These are phyloP conservation scores for Albugo laibachii DNA, from an alignment of 352 stramenopile genomes.

Conservation along the genomic window DNA sequence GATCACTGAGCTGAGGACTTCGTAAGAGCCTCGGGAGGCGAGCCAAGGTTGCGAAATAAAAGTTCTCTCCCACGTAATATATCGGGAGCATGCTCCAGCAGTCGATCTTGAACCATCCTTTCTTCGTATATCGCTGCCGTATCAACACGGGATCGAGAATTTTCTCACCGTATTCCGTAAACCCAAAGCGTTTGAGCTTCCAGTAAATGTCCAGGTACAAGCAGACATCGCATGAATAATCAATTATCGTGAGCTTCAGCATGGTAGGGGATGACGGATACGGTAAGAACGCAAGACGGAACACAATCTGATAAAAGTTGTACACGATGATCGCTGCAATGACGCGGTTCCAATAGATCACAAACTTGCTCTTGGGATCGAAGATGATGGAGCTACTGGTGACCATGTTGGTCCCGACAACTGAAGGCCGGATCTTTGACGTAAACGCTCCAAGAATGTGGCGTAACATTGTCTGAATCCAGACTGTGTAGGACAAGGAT, in stretches of 20 bases:
- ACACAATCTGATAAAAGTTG: slow-evolving; percentile 20
- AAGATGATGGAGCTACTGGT: slow-evolving; percentile 5
- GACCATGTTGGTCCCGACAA: no score
- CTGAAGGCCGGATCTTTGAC: neutral
- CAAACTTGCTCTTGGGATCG: slow-evolving; percentile 22
- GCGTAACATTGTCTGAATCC: neutral
- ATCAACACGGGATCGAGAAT: slow-evolving; percentile 18
- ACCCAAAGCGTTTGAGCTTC: slow-evolving; percentile 21
- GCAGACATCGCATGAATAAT: slow-evolving; percentile 18
- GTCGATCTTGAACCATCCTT: slow-evolving; percentile 14
- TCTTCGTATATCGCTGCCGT: slow-evolving; percentile 11
- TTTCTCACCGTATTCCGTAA: slow-evolving; percentile 18
- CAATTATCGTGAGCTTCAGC: slow-evolving; percentile 14
- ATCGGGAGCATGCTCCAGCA: slow-evolving; percentile 7
- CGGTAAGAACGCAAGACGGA: slow-evolving; percentile 15
- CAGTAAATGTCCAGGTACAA: slow-evolving; percentile 18
- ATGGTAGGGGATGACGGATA: slow-evolving; percentile 10
- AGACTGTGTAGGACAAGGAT: neutral
- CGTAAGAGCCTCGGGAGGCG: slow-evolving; percentile 21
- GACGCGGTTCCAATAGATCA: slow-evolving; percentile 31
- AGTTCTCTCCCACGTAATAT: slow-evolving; percentile 15
- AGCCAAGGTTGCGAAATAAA: slow-evolving; percentile 16
- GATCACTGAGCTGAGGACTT: slow-evolving; percentile 16
- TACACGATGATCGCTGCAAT: slow-evolving; percentile 21
- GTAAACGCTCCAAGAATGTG: neutral